phyloP scores from a whole-genome alignment of 768 basidiomycete genomes.

The Boletus insuetus region DNA sequence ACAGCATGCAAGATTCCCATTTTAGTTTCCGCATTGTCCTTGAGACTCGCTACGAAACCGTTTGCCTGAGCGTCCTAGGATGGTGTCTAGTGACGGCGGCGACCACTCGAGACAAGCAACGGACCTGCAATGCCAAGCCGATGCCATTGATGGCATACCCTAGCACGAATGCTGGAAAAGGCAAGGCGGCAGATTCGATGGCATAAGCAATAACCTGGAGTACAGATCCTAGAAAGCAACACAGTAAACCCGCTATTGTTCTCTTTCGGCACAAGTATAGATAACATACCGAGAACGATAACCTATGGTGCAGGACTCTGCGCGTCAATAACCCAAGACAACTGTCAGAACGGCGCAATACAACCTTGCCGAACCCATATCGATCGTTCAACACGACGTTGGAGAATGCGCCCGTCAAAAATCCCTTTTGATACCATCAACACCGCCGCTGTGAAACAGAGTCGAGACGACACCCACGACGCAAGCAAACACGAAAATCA shows the following conservation, averaged over 20 bases:
- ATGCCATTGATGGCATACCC: slow-evolving; percentile 44
- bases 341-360: neutral
- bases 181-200: slow-evolving; percentile 40
- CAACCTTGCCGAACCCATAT: slow-evolving; percentile 36
- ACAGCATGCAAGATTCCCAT: slow-evolving; percentile 42
- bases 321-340: neutral
- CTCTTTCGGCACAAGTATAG: too few species aligned
- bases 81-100: neutral
- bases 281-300: slow-evolving; percentile 26
- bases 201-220: slow-evolving; percentile 32
- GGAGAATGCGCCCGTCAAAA: slow-evolving; percentile 31
- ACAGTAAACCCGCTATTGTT: neutral
- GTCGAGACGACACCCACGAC: slow-evolving; percentile 24
- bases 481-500: slow-evolving; percentile 43
- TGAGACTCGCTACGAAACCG: slow-evolving; percentile 42
- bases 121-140: slow-evolving; percentile 46
- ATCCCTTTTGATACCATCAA: slow-evolving; percentile 24
- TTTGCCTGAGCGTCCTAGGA: slow-evolving; percentile 48
- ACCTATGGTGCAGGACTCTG: slow-evolving; percentile 11
- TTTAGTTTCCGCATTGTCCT: slow-evolving; percentile 37
- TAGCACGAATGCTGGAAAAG: slow-evolving; percentile 45
- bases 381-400: slow-evolving; percentile 29
- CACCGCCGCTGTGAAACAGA: neutral
- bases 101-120: neutral
- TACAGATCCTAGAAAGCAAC: slow-evolving; percentile 19